A percentile compares a stretch with the other conserved stretches of the same genome.
Conservation (phyloP, 805 yeast genomes). For the Lipomyces yamanashiensis region DNA sequence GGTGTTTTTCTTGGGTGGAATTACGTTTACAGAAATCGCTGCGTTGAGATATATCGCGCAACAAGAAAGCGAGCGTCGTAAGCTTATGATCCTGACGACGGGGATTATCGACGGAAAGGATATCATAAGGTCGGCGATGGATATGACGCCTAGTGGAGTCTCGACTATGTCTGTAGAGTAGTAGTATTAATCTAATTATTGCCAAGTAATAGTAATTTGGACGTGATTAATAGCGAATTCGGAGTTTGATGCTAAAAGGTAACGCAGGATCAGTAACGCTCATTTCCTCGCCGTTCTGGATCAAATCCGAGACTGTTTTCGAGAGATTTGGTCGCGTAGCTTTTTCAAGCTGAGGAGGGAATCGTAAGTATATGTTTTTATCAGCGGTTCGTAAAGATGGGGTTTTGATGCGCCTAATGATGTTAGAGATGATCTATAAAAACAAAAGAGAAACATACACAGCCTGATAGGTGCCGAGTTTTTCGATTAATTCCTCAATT, state of each 20-base stretch:
- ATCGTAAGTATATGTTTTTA: conserved; percentile 52
- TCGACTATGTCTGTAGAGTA: conserved; percentile 1
- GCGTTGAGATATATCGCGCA: conserved; percentile 67
- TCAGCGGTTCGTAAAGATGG: conserved; percentile 55
- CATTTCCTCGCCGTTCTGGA: conserved; percentile 54
- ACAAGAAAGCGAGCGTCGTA: conserved; percentile 43
- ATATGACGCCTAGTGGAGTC: conserved; percentile 19
- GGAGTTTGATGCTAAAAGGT: conserved; percentile 50
- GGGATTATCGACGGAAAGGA: conserved; percentile 53
- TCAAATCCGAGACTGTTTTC: conserved; percentile 46
- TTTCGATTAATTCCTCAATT: conserved; percentile 52
- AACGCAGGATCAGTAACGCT: conserved; percentile 58
- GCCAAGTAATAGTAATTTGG: neutral
- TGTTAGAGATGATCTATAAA: conserved; percentile 1
- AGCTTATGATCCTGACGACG: conserved; percentile 55
- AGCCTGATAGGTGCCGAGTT: conserved; percentile 43
- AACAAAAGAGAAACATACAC: conserved; percentile 38
- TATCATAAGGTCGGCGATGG: conserved; percentile 42
- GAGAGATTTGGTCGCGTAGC: conserved; percentile 53
- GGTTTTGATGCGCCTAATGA: conserved; percentile 41
- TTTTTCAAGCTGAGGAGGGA: conserved; percentile 54
- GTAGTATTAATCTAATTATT: neutral
- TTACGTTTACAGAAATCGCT: conserved; percentile 82
- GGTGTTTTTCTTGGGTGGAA: conserved; percentile 79
- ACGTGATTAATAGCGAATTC: conserved; percentile 28